Evolutionary conservation across 208 protist species (phyloP).

Genomic region (Leishmania amazonensis): DNA sequence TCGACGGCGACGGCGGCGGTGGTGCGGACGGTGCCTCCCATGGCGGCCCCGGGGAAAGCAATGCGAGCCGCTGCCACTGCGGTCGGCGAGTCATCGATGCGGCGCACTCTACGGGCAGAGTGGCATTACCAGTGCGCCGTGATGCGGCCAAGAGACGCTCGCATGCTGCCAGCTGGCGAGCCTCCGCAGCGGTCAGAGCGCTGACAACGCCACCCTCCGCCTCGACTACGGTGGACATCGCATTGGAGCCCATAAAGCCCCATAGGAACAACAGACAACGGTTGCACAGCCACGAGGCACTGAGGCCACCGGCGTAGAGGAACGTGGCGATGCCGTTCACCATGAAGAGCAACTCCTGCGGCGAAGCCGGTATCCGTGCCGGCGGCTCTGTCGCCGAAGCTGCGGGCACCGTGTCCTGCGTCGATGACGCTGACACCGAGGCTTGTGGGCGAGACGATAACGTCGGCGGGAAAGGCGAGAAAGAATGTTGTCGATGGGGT

Average conservation of each 20-base stretch:
- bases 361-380: not conserved
- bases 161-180: not conserved
- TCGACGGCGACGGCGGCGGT: not conserved
- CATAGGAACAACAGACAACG: not conserved
- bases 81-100: not conserved
- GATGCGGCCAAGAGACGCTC: not conserved
- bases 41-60: not conserved
- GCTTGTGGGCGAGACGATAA: not conserved
- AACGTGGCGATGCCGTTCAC: conserved; percentile 28
- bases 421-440: not conserved
- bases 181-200: not conserved
- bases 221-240: not conserved
- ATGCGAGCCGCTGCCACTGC: not conserved
- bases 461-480: not conserved
- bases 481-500: not conserved
- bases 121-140: not conserved
- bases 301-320: conserved; percentile 21
- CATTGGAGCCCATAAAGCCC: not conserved
- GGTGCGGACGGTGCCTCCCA: not conserved
- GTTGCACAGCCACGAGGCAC: conserved; percentile 23
- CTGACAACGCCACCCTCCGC: not conserved
- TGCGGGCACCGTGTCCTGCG: not conserved
- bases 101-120: not conserved
- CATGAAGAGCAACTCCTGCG: conserved; percentile 39
- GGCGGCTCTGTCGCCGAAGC: not conserved